A percentile compares a stretch with the other conserved stretches of the same genome.
These are phyloP conservation scores for Diversispora epigaea DNA, from an alignment of 192 early-diverging fungal species.

Conservation along the genomic window DNA sequence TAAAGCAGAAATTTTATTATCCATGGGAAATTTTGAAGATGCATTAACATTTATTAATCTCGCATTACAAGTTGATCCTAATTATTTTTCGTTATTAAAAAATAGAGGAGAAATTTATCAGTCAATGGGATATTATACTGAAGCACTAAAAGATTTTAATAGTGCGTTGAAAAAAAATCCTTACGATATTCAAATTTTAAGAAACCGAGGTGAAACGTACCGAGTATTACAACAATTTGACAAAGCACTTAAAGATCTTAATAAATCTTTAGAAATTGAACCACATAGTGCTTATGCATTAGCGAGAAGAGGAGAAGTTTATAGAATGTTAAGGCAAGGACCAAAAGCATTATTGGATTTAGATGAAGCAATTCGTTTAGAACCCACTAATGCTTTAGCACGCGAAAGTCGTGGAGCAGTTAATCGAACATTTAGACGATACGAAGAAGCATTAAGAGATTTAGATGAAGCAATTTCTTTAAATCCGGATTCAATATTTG, in stretches of 20 bases:
- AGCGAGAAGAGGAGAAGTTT: slow-evolving; percentile 15
- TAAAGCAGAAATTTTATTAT: not conserved
- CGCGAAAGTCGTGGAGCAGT: slow-evolving; percentile 5
- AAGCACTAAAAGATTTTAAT: not conserved
- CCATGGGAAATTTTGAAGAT: not conserved
- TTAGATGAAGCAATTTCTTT: slow-evolving; percentile 8
- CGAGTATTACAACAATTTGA: not conserved
- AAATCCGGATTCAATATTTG: not conserved
- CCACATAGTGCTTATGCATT: slow-evolving; percentile 13
- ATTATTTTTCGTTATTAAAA: not conserved
- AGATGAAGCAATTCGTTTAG: not conserved
- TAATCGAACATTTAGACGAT: not conserved
- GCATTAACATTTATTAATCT: not conserved
- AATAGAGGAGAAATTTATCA: slow-evolving; percentile 6
- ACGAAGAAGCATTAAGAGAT: slow-evolving; percentile 2
- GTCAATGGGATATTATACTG: not conserved
- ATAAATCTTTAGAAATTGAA: not conserved
- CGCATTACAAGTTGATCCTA: slow-evolving; percentile 4
- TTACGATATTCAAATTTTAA: not conserved
- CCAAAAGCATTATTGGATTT: not conserved
- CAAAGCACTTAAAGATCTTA: not conserved
- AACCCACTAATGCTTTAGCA: not conserved
- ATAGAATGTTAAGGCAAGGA: slow-evolving; percentile 1
- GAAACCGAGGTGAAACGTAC: slow-evolving; percentile 8
- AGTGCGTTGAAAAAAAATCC: not conserved